Evolutionary conservation across 2,329 filamentous ascomycete species (phyloP).

Genomic region (Thelonectria rubi): DNA sequence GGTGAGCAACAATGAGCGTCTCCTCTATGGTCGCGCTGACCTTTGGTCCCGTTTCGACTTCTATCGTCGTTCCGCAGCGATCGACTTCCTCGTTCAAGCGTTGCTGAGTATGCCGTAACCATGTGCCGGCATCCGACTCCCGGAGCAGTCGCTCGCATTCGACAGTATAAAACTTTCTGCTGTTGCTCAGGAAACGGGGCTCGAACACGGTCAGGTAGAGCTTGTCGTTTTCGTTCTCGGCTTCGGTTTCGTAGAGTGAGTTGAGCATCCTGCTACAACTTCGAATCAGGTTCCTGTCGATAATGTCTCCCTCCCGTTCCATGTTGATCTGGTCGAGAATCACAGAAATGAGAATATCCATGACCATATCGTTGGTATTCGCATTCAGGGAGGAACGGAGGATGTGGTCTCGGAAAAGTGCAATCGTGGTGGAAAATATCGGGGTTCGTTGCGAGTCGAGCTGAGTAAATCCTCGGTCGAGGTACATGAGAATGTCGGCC

Average conservation of each 20-base stretch:
- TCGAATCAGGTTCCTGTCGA: constrained; percentile 83
- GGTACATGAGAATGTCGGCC: constrained; percentile 96
- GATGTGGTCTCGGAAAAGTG: constrained; percentile 87
- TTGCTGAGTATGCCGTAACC: constrained; percentile 78
- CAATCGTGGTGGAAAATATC: constrained; percentile 86
- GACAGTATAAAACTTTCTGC: constrained; percentile 74
- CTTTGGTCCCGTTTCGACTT: constrained; percentile 74
- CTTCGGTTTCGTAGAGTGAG: constrained; percentile 81
- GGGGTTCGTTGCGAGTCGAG: constrained; percentile 73
- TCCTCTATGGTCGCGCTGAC: constrained; percentile 81
- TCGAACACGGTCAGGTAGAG: constrained; percentile 89
- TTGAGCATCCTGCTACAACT: constrained; percentile 91
- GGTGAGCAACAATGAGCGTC: constrained; percentile 79
- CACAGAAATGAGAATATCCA: constrained; percentile 80
- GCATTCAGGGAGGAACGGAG: constrained; percentile 67
- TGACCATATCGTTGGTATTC: constrained; percentile 63
- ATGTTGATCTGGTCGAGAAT: constrained; percentile 91
- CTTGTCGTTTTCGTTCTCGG: constrained; percentile 80
- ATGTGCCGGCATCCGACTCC: constrained; percentile 81
- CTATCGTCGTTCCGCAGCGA: constrained; percentile 84
- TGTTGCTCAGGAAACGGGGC: constrained; percentile 75
- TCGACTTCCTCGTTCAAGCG: constrained; percentile 83
- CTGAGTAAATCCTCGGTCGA: constrained; percentile 84
- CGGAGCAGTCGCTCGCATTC: constrained; percentile 81
- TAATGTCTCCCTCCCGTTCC: constrained; percentile 89